Evolutionary conservation across 768 basidiomycete genomes (phyloP).

Genomic region (Amanita rubescens): DNA sequence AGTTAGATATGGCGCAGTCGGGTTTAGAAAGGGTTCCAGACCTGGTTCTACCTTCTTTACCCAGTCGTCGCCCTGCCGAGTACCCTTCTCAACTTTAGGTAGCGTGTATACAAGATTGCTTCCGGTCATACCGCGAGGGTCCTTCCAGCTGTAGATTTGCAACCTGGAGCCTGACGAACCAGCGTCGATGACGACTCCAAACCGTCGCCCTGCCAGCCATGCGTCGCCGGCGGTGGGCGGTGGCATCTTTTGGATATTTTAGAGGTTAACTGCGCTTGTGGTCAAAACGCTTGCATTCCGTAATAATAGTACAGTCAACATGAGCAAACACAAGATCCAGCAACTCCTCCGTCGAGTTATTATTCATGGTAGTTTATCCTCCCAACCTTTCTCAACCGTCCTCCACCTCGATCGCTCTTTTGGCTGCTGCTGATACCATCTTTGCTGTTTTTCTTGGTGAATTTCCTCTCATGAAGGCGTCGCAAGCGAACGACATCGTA

Average conservation of each 20-base stretch:
- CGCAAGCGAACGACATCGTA: slow-evolving; percentile 48
- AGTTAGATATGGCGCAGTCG: background rate
- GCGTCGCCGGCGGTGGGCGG: slow-evolving; percentile 63
- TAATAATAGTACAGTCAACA: background rate
- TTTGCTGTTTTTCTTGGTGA: slow-evolving; percentile 11
- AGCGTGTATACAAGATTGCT: slow-evolving; percentile 48
- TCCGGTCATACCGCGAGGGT: slow-evolving; percentile 51
- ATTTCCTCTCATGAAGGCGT: slow-evolving; percentile 20
- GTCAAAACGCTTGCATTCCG: no score
- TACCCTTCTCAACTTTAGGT: slow-evolving; percentile 90
- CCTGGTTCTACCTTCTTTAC: slow-evolving; percentile 90
- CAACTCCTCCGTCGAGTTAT: background rate
- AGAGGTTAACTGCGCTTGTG: no score
- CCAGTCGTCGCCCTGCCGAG: slow-evolving; percentile 75
- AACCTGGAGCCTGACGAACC: slow-evolving; percentile 95
- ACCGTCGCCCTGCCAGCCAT: slow-evolving; percentile 76
- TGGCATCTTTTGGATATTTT: slow-evolving; percentile 42
- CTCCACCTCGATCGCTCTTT: slow-evolving; percentile 11
- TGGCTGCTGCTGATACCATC: slow-evolving; percentile 8
- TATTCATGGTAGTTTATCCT: slow-evolving; percentile 22
- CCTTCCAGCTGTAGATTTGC: slow-evolving; percentile 96
- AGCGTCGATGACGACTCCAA: slow-evolving; percentile 95
- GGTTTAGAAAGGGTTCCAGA: slow-evolving; percentile 27
- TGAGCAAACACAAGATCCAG: background rate
- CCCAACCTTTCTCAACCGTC: slow-evolving; percentile 18